These are phyloP conservation scores for Coemansia sp. DNA, from an alignment of 192 early-diverging fungal genomes.

Conservation along the genomic window DNA sequence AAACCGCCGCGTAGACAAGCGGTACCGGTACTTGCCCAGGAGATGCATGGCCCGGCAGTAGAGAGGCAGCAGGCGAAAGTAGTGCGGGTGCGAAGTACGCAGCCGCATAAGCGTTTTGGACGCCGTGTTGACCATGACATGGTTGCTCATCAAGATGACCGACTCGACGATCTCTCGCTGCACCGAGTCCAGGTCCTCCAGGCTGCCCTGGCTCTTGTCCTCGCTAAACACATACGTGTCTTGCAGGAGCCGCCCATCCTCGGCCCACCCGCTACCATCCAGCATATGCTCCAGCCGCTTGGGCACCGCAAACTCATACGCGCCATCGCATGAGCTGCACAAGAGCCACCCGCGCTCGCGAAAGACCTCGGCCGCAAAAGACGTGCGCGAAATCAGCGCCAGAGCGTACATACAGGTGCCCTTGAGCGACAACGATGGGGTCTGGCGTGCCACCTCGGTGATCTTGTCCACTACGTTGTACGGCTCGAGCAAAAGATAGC, in stretches of 20 bases:
- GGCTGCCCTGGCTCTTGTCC: background rate
- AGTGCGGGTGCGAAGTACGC: slow-evolving; percentile 48
- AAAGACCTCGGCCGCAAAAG: slow-evolving; percentile 44
- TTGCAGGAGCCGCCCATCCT: slow-evolving; percentile 21
- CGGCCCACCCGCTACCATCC: slow-evolving; percentile 35
- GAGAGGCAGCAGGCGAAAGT: slow-evolving; percentile 37
- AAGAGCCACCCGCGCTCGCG: slow-evolving; percentile 41
- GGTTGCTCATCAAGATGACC: slow-evolving; percentile 39
- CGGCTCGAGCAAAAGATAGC: slow-evolving; percentile 35
- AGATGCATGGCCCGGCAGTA: slow-evolving; percentile 32
- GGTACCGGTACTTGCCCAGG: slow-evolving; percentile 44
- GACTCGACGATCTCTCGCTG: slow-evolving; percentile 44
- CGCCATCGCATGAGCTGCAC: slow-evolving; percentile 38
- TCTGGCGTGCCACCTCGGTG: slow-evolving; percentile 17
- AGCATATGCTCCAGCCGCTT: slow-evolving; percentile 26
- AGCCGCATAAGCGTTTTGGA: slow-evolving; percentile 42
- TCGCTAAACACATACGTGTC: slow-evolving; percentile 31
- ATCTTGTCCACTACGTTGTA: slow-evolving; percentile 25
- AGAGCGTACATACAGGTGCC: slow-evolving; percentile 44
- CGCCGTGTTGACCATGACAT: slow-evolving; percentile 34
- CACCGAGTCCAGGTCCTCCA: slow-evolving; percentile 43
- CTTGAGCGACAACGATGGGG: slow-evolving; percentile 29
- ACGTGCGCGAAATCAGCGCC: slow-evolving; percentile 36
- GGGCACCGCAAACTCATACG: slow-evolving; percentile 46
- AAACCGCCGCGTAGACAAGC: slow-evolving; percentile 37